These are phyloP conservation scores for Daphne laureola DNA, from an alignment of 441 rosid genomes.

Conservation along the genomic window DNA sequence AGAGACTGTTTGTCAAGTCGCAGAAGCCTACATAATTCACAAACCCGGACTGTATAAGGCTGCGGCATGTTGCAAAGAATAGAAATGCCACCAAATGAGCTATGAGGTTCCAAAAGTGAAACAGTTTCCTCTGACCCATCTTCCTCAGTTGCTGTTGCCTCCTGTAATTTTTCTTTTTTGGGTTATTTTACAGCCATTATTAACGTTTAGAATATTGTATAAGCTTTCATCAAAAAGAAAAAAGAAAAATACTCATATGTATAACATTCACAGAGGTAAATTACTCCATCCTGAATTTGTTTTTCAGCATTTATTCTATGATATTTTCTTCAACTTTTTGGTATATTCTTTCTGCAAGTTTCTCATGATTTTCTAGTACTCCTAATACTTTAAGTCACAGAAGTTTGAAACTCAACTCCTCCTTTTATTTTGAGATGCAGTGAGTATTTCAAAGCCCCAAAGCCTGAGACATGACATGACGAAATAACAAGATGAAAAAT, in stretches of 20 bases:
- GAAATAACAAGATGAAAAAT: too few species aligned
- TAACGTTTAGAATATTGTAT: background rate
- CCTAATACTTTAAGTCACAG: too few species aligned
- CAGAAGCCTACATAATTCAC: constrained; percentile 64
- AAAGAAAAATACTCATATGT: constrained; percentile 1
- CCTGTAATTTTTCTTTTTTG: constrained; percentile 39
- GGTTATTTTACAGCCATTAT: background rate
- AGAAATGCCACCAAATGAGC: constrained; percentile 82
- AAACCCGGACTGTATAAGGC: constrained; percentile 75
- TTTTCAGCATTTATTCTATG: too few species aligned
- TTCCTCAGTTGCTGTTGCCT: constrained; percentile 50
- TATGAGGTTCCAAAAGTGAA: constrained; percentile 43
- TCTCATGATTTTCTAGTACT: too few species aligned
- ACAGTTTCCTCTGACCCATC: constrained; percentile 67
- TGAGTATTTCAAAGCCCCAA: too few species aligned
- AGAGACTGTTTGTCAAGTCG: constrained; percentile 86
- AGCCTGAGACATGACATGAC: too few species aligned
- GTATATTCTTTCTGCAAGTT: too few species aligned
- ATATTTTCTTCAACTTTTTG: too few species aligned
- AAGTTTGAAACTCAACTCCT: too few species aligned
- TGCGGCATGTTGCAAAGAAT: constrained; percentile 92
- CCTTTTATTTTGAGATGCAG: too few species aligned
- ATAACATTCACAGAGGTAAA: background rate
- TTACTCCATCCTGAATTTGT: background rate
- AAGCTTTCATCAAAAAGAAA: background rate